These are phyloP conservation scores for Tetrastigma voinierianum DNA, from an alignment of 164 flowering plant genomes.

Conservation along the genomic window DNA sequence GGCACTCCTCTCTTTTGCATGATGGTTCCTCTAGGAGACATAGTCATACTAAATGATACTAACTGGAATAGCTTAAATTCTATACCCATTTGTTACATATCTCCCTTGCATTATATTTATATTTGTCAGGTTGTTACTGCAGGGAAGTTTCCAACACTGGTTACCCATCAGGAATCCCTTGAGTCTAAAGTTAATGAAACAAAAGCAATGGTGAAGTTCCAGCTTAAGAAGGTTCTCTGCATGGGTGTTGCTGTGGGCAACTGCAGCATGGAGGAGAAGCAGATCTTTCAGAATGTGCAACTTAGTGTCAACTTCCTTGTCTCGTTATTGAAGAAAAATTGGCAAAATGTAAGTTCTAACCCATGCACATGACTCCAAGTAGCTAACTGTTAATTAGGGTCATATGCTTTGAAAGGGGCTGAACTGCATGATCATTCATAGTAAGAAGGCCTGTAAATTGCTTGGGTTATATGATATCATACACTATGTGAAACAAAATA, in stretches of 20 bases:
- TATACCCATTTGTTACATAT: too few species aligned
- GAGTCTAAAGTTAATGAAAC: constrained; percentile 36
- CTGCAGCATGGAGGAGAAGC: constrained; percentile 35
- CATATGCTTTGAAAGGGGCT: too few species aligned
- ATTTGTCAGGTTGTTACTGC: neutral
- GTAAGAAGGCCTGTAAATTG: too few species aligned
- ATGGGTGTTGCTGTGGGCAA: constrained; percentile 46
- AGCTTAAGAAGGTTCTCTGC: constrained; percentile 38
- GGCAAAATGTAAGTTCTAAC: constrained; percentile 32
- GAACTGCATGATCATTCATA: too few species aligned
- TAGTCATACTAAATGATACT: too few species aligned
- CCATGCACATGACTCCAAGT: too few species aligned
- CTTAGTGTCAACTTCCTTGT: constrained; percentile 36
- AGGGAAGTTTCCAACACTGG: constrained; percentile 40
- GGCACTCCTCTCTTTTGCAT: too few species aligned
- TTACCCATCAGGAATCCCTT: constrained; percentile 33
- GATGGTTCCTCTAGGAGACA: too few species aligned
- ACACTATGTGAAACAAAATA: too few species aligned
- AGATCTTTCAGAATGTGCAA: constrained; percentile 37
- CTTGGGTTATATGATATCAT: too few species aligned
- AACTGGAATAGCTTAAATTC: neutral
- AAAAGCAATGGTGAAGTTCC: constrained; percentile 35
- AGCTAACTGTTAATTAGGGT: too few species aligned
- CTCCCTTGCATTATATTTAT: neutral
- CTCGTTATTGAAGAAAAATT: constrained; percentile 34